Evolutionary conservation across 2,329 filamentous ascomycete genomes (phyloP), one percentile per base, ranked within the genome.

Genomic region (Fusarium nygamai): DNA sequence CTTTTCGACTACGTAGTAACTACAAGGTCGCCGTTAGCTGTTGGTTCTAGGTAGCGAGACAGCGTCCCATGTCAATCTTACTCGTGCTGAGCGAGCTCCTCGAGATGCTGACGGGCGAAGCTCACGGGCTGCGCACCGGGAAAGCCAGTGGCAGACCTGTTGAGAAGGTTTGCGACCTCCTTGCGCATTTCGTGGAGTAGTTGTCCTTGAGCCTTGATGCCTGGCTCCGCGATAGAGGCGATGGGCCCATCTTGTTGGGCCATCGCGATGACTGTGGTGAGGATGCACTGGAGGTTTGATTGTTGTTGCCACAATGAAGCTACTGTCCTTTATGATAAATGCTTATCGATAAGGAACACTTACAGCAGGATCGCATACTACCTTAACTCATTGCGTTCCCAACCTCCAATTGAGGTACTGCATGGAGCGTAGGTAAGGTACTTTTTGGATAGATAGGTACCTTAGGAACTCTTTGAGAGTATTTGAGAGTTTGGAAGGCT

Each of bases 1-100:
- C 86, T 99, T 99, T 84, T 99, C 96, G 86, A 96, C 98, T 74
- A 99, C 93, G 81, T 95, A 99, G 86, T 98, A 99, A 83, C 91
- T 93, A 71, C 59, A 47, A 47, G 29, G 22, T 20, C 27, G 33
- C 34, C 75, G 69, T 69, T 50, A 75, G 60, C 44, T 48, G 34
- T 8, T 5, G 24, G 24, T 24, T 3, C 33, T 11, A 33, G 16
- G 8, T 39, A 17, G 39, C n/a, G 41, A 20, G 19, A 33, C 22
- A 50, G n/a, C 39, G n/a, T 13, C 11, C 17, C 22, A 56, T 61
- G 16, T 19, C 16, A 20, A 56, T 60, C 88, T 75, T 83, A 93
- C 90, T 98, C 96, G 80, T 93, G 88, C 67, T 88, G 88, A 71
- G 92, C 91, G 41, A 99, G 88, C 84, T 97, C 95, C n/a, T 91